These are phyloP conservation scores for Coniella lustricola DNA, from an alignment of 2,329 filamentous ascomycete species.

Conservation along the genomic window DNA sequence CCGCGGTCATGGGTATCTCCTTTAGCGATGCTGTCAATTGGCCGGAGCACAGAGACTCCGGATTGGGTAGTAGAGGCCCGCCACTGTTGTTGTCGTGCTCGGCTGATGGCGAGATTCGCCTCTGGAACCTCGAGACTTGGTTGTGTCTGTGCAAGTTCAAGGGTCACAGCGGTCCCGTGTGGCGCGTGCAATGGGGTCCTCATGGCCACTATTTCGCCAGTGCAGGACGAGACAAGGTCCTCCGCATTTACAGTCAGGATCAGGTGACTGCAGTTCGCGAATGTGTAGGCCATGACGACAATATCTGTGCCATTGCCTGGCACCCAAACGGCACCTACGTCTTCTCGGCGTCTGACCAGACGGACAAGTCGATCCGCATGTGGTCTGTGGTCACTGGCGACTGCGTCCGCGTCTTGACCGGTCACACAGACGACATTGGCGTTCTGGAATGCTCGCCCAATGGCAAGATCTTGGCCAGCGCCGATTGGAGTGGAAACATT, in stretches of 20 bases:
- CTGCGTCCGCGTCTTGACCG: constrained; percentile 85
- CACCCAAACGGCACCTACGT: constrained; percentile 91
- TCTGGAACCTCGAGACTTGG: constrained; percentile 92
- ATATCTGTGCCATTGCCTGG: constrained; percentile 87
- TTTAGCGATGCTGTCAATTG: constrained; percentile 69
- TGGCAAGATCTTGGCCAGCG: constrained; percentile 85
- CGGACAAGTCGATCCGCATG: constrained; percentile 89
- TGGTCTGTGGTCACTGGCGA: constrained; percentile 87
- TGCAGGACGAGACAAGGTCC: constrained; percentile 81
- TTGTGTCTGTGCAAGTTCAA: constrained; percentile 92
- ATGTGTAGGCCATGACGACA: constrained; percentile 85
- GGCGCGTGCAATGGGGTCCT: constrained; percentile 82
- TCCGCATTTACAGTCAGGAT: constrained; percentile 86
- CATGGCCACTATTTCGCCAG: constrained; percentile 93
- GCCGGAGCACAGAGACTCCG: constrained; percentile 33
- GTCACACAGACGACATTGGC: constrained; percentile 82
- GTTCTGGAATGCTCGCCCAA: constrained; percentile 79
- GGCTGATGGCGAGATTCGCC: constrained; percentile 76
- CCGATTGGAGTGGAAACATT: constrained; percentile 81
- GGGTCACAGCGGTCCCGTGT: constrained; percentile 83
- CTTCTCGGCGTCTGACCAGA: constrained; percentile 82
- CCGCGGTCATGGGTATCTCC: constrained; percentile 78
- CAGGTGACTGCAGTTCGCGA: constrained; percentile 83
- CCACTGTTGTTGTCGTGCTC: constrained; percentile 82
- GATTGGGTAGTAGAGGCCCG: constrained; percentile 45